These are phyloP conservation scores for Dryadomyces sulphureus DNA, from an alignment of 2,329 filamentous ascomycete species.

Conservation along the genomic window DNA sequence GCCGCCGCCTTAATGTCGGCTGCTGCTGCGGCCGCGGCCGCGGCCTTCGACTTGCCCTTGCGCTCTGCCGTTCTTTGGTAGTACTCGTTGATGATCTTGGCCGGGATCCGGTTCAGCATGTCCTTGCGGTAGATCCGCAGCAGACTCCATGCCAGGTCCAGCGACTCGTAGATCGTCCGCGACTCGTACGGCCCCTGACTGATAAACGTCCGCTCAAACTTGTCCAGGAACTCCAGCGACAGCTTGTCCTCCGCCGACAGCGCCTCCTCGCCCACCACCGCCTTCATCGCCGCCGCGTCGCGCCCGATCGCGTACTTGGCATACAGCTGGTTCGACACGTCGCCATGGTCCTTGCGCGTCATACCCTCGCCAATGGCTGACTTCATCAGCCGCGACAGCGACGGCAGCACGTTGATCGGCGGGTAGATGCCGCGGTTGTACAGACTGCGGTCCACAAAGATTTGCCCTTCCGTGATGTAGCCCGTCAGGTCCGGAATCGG, in stretches of 20 bases:
- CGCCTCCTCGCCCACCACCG: conserved; percentile 95
- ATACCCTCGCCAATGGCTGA: conserved; percentile 96
- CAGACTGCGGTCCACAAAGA: conserved; percentile 88
- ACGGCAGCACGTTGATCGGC: conserved; percentile 95
- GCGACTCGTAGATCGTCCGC: conserved; percentile 78
- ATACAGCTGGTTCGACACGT: conserved; percentile 98
- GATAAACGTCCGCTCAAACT: conserved; percentile 95
- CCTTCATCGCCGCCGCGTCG: conserved; percentile 98
- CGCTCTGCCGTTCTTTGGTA: conserved; percentile 54
- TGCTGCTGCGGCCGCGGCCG: conserved; percentile 31
- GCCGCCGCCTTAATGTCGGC: conserved; percentile 21
- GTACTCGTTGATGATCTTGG: conserved; percentile 70
- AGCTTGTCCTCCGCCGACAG: conserved; percentile 93
- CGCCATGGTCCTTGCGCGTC: conserved; percentile 91
- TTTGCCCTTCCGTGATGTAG: conserved; percentile 98
- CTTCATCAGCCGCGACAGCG: conserved; percentile 98
- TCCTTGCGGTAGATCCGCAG: conserved; percentile 97
- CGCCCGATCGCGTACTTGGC: conserved; percentile 99
- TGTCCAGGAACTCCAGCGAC: conserved; percentile 95
- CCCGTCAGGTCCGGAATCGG: conserved; percentile 97
- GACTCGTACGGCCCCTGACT: conserved; percentile 84
- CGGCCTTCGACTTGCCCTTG: conserved; percentile 46
- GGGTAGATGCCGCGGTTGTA: conserved; percentile 97
- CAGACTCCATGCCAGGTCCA: conserved; percentile 92
- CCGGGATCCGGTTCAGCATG: conserved; percentile 84